Evolutionary conservation across 163 green algal genomes (phyloP).

Genomic region (Chlorella variabilis): DNA sequence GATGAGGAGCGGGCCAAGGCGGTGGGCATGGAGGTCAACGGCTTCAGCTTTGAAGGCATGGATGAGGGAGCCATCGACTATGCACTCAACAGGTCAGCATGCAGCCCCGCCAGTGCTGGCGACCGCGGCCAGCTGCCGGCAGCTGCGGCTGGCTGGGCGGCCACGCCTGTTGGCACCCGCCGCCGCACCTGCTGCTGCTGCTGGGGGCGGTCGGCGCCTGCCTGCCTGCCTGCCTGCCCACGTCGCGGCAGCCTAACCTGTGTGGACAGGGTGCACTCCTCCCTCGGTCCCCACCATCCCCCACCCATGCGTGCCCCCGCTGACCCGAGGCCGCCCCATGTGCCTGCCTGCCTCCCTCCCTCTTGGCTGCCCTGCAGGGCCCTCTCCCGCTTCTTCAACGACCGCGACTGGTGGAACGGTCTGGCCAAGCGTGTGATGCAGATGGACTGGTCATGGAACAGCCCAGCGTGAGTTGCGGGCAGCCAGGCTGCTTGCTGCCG

Average conservation of each 20-base stretch:
- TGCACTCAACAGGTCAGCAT: slow-evolving; percentile 76
- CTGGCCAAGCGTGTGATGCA: slow-evolving; percentile 66
- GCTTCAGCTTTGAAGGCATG: slow-evolving; percentile 78
- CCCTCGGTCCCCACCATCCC: no score
- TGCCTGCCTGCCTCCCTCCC: neutral
- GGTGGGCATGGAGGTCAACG: slow-evolving; percentile 61
- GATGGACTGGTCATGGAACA: slow-evolving; percentile 91
- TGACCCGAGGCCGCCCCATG: no score
- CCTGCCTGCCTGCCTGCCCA: no score
- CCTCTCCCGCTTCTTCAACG: slow-evolving; percentile 74
- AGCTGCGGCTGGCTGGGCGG: no score
- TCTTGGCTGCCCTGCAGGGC: slow-evolving; percentile 49
- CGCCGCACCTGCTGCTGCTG: no score
- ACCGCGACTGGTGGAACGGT: slow-evolving; percentile 51
- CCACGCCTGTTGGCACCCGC: no score
- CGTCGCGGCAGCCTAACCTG: no score
- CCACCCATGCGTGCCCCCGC: no score
- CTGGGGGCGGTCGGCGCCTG: no score
- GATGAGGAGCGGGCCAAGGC: slow-evolving; percentile 68
- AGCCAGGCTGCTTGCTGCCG: no score
- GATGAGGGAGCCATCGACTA: slow-evolving; percentile 87
- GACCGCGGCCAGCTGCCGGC: neutral
- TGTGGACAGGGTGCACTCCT: neutral
- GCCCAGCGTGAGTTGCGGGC: no score
- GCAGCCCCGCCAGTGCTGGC: neutral